Conservation (phyloP, 164 flowering plant genomes). For the Magnolia officinalis region DNA sequence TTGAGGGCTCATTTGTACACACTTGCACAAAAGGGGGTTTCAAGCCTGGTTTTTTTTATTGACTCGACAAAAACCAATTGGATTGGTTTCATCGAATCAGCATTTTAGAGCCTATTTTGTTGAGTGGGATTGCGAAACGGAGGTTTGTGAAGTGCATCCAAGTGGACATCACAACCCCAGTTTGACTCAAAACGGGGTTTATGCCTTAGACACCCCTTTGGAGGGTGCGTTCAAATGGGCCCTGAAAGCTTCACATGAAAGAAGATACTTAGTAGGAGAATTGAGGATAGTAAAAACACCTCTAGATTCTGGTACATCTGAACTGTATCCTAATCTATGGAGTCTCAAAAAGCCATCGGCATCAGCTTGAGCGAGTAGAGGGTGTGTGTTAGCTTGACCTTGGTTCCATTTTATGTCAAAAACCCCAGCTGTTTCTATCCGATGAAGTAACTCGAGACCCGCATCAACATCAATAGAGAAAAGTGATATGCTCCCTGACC, state of each 20-base stretch:
- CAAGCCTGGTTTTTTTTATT: too few relatives aligned
- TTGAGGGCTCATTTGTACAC: too few relatives aligned
- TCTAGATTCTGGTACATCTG: constrained; percentile 24
- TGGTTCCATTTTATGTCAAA: constrained; percentile 93
- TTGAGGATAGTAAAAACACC: constrained; percentile 15
- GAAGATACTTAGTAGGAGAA: background rate
- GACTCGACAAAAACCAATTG: too few relatives aligned
- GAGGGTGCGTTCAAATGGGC: too few relatives aligned
- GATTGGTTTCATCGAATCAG: too few relatives aligned
- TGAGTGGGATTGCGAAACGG: too few relatives aligned
- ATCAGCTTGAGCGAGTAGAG: constrained; percentile 84
- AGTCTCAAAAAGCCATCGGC: constrained; percentile 74
- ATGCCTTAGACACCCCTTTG: too few relatives aligned
- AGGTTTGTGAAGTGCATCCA: too few relatives aligned
- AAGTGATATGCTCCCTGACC: constrained; percentile 73
- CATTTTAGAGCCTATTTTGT: too few relatives aligned
- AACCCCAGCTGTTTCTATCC: constrained; percentile 61
- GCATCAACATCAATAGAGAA: constrained; percentile 55
- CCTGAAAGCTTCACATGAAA: background rate
- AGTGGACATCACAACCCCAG: too few relatives aligned
- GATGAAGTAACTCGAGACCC: constrained; percentile 46
- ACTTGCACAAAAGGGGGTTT: too few relatives aligned
- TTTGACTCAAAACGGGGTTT: too few relatives aligned
- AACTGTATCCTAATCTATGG: constrained; percentile 34
- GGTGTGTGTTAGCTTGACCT: constrained; percentile 23